Evolutionary conservation across 2,329 filamentous ascomycete species (phyloP).

Genomic region (Geosmithia flava): DNA sequence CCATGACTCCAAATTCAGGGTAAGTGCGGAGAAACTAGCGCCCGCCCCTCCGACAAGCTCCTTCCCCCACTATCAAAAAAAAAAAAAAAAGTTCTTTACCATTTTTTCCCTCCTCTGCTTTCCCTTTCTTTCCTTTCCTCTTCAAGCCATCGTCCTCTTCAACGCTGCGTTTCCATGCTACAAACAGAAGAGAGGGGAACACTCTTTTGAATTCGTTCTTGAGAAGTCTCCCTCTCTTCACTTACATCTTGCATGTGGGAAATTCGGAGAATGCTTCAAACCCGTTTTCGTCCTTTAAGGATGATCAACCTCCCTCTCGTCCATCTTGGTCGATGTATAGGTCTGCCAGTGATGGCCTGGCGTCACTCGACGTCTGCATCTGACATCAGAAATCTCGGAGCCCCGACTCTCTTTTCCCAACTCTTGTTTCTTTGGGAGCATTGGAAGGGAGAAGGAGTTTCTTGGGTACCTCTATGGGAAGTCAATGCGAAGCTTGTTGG

Average conservation of each 20-base stretch:
- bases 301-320: constrained; percentile 7
- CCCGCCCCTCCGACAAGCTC: background rate
- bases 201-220: constrained; percentile 7
- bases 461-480: constrained; percentile 59
- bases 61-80: background rate
- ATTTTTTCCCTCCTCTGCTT: background rate
- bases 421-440: background rate
- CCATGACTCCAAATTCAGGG: too few species aligned
- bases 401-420: constrained; percentile 8
- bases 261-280: constrained; percentile 94
- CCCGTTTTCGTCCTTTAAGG: constrained; percentile 7
- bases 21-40: constrained; percentile 1
- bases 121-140: constrained; percentile 22
- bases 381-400: constrained; percentile 85
- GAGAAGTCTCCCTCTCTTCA: constrained; percentile 14
- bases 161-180: constrained; percentile 96
- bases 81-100: background rate
- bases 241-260: constrained; percentile 64
- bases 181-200: constrained; percentile 46
- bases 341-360: constrained; percentile 78
- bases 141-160: constrained; percentile 64
- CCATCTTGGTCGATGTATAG: constrained; percentile 16
- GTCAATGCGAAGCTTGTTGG: constrained; percentile 88
- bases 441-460: background rate
- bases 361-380: constrained; percentile 66